Evolutionary conservation across 768 basidiomycete genomes (phyloP).

Genomic region (Suillus luteus): DNA sequence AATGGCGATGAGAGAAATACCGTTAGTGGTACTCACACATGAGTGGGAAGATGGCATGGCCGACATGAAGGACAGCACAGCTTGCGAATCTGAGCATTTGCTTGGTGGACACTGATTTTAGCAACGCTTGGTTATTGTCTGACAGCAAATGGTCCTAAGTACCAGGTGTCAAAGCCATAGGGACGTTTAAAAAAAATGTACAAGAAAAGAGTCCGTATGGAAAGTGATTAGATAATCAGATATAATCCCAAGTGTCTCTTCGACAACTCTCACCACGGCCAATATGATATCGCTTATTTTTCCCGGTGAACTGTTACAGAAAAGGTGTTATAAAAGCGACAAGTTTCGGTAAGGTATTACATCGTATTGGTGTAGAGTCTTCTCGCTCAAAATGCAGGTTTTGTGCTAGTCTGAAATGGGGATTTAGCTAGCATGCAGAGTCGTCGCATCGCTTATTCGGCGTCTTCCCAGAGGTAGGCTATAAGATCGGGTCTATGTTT

Average conservation of each 20-base stretch:
- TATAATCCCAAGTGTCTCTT: not conserved
- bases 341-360: not conserved
- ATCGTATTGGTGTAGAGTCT: not conserved
- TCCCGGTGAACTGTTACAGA: not conserved
- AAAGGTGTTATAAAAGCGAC: not conserved
- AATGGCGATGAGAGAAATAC: conserved; percentile 4
- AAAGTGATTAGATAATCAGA: too few species aligned
- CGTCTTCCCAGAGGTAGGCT: not conserved
- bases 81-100: conserved; percentile 14
- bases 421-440: not conserved
- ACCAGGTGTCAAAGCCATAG: not conserved
- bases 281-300: not conserved
- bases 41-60: conserved; percentile 9
- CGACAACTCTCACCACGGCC: not conserved
- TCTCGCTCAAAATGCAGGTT: conserved; percentile 11
- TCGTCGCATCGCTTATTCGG: not conserved
- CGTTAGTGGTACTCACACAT: conserved; percentile 13
- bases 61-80: conserved; percentile 1
- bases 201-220: too few species aligned
- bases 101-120: conserved; percentile 12
- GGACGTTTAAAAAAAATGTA: not conserved
- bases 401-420: conserved; percentile 1
- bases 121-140: conserved; percentile 14
- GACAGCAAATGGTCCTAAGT: conserved; percentile 5
- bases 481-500: conserved; percentile 1